Conservation (phyloP, 768 basidiomycete genomes). For the Macrolepiota albuminosa region DNA sequence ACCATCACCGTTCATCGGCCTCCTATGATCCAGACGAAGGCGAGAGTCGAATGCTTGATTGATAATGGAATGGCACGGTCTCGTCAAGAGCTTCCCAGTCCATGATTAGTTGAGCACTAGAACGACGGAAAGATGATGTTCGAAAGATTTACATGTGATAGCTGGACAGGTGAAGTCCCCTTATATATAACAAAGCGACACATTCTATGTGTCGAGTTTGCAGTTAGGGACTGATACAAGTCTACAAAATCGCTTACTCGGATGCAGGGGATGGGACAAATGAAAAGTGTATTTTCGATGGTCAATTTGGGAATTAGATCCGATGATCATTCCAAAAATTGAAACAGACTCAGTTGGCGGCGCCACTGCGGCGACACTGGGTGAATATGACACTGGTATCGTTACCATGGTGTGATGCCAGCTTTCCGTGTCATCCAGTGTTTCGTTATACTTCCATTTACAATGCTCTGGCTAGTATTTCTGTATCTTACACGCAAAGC, state of each 20-base stretch:
- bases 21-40: slow-evolving; percentile 70
- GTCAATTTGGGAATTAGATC: too few relatives aligned
- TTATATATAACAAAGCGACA: slow-evolving; percentile 95
- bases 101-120: slow-evolving; percentile 4
- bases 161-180: slow-evolving; percentile 87
- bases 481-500: neutral
- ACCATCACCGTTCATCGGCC: slow-evolving; percentile 94
- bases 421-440: neutral
- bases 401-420: neutral
- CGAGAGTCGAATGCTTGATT: slow-evolving; percentile 97
- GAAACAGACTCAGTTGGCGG: too few relatives aligned
- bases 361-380: neutral
- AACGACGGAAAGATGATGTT: neutral
- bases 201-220: slow-evolving; percentile 30
- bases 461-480: neutral
- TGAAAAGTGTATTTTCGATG: too few relatives aligned
- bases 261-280: neutral
- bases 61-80: slow-evolving; percentile 93
- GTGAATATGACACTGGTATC: neutral
- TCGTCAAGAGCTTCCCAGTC: slow-evolving; percentile 67
- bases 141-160: slow-evolving; percentile 63
- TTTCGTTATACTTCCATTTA: neutral
- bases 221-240: neutral
- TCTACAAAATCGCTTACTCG: neutral
- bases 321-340: too few relatives aligned